Evolutionary conservation across 2,329 filamentous ascomycete species (phyloP).

Genomic region (Colletotrichum lentis): DNA sequence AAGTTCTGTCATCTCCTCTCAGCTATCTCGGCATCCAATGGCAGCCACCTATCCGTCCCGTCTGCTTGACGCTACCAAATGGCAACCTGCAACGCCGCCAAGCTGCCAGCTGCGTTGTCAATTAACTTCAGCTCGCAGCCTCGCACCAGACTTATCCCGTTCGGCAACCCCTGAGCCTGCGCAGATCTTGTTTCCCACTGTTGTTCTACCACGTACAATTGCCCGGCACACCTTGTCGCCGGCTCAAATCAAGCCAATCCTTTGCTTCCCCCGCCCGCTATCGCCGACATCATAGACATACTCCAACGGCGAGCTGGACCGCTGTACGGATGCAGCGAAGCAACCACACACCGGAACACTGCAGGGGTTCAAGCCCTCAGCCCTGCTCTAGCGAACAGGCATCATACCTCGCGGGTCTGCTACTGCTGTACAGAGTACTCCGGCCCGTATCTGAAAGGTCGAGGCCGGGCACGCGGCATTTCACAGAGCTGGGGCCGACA

Average conservation of each 20-base stretch:
- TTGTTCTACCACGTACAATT: slow-evolving; percentile 22
- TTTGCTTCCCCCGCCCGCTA: background rate
- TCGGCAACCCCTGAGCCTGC: slow-evolving; percentile 3
- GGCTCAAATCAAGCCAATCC: slow-evolving; percentile 1
- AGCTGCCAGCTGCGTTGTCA: background rate
- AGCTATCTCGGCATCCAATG: slow-evolving; percentile 2
- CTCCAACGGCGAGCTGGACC: background rate
- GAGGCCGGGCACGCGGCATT: slow-evolving; percentile 7
- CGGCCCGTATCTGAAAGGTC: background rate
- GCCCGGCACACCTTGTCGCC: slow-evolving; percentile 7
- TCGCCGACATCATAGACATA: background rate
- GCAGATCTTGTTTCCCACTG: slow-evolving; percentile 25
- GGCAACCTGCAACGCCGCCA: background rate
- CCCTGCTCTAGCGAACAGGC: background rate
- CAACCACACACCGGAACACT: background rate
- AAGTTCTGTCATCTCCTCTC: slow-evolving; percentile 1
- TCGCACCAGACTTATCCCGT: background rate
- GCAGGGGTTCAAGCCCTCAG: background rate
- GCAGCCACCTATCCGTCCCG: background rate
- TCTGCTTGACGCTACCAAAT: background rate
- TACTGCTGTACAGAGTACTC: background rate
- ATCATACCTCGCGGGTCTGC: background rate
- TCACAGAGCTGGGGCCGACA: background rate
- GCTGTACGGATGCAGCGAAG: background rate
- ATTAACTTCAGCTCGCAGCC: slow-evolving; percentile 7